phyloP scores from a whole-genome alignment of 2,329 filamentous ascomycete species.

The Xylariaceae sp. region DNA sequence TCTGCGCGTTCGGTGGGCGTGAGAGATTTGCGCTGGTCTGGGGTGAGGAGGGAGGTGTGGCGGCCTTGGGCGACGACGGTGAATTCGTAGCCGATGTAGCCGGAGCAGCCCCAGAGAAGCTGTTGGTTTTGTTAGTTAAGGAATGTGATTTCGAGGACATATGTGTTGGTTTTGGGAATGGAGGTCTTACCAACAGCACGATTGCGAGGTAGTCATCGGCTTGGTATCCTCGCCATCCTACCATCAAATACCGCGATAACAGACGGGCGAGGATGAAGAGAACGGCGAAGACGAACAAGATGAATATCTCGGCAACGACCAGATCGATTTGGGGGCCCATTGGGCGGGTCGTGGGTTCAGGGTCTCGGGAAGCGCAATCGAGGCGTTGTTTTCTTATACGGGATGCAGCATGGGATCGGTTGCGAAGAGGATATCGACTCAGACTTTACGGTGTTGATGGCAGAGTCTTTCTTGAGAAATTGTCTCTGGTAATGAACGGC shows the following conservation, averaged over 20 bases:
- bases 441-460: too few species aligned
- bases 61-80: background rate
- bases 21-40: background rate
- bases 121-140: background rate
- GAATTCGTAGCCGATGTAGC: background rate
- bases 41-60: background rate
- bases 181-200: background rate
- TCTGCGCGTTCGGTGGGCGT: background rate
- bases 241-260: background rate
- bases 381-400: too few species aligned
- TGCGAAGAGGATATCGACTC: too few species aligned
- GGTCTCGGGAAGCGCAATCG: too few species aligned
- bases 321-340: background rate
- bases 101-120: background rate
- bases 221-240: background rate
- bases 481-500: too few species aligned
- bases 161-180: background rate
- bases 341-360: background rate
- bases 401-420: too few species aligned
- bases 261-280: background rate
- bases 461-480: too few species aligned
- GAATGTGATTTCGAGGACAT: too few species aligned
- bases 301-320: background rate
- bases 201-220: constrained; percentile 1
- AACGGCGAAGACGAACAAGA: background rate